phyloP scores from a whole-genome alignment of 1,284 basidiomycete species.

The Ustilago hordei region DNA sequence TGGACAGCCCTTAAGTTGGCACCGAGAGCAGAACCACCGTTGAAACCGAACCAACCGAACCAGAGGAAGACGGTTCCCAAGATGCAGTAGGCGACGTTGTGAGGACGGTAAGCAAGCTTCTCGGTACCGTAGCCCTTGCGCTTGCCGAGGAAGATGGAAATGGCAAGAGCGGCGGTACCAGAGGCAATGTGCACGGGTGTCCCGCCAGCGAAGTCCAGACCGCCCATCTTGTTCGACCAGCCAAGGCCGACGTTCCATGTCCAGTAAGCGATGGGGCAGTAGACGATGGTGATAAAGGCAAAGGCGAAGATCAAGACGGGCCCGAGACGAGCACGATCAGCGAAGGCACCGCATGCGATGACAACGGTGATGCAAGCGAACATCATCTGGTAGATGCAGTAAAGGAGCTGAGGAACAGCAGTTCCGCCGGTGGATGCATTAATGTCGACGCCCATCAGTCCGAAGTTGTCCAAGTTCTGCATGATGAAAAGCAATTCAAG shows the following conservation, averaged over 20 bases:
- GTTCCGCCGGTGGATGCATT: constrained; percentile 74
- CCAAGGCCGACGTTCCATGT: constrained; percentile 66
- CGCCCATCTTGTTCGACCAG: constrained; percentile 68
- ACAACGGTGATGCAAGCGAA: constrained; percentile 78
- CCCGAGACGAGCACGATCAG: constrained; percentile 88
- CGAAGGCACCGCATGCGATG: constrained; percentile 89
- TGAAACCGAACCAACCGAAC: constrained; percentile 70
- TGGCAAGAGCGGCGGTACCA: constrained; percentile 69
- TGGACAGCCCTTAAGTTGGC: constrained; percentile 71
- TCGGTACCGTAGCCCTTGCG: constrained; percentile 71
- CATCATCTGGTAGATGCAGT: constrained; percentile 89
- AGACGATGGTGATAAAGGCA: constrained; percentile 90
- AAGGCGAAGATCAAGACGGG: constrained; percentile 87
- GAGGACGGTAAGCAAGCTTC: constrained; percentile 70
- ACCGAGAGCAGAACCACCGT: constrained; percentile 70
- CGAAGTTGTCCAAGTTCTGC: constrained; percentile 78
- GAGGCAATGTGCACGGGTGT: constrained; percentile 71
- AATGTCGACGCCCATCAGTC: constrained; percentile 82
- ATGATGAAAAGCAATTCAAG: not conserved
- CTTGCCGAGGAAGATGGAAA: constrained; percentile 70
- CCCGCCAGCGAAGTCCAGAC: constrained; percentile 71
- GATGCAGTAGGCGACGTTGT: constrained; percentile 68
- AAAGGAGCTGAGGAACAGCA: constrained; percentile 81
- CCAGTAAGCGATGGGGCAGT: constrained; percentile 72
- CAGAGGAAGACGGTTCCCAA: constrained; percentile 71